phyloP scores from a whole-genome alignment of 2,329 filamentous ascomycete genomes.

The Fusarium tricinctum region DNA sequence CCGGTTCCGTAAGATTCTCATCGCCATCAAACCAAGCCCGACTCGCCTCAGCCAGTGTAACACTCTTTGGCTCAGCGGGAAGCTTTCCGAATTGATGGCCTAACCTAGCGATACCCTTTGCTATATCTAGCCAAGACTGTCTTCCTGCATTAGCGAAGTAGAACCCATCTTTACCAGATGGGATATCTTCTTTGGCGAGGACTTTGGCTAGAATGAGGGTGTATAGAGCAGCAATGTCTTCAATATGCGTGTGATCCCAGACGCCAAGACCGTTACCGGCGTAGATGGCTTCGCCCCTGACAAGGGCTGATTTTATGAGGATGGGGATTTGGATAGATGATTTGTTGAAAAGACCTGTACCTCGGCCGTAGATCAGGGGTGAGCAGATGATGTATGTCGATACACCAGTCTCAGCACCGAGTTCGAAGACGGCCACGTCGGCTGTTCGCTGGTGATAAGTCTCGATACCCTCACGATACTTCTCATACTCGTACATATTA shows the following conservation, averaged over 20 bases:
- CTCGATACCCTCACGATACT: background rate
- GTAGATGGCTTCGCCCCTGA: background rate
- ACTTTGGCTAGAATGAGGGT: background rate
- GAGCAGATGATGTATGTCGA: slow-evolving; percentile 21
- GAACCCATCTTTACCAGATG: background rate
- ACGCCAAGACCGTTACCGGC: background rate
- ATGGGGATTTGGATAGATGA: slow-evolving; percentile 17
- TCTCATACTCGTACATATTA: slow-evolving; percentile 16
- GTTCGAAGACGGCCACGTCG: slow-evolving; percentile 12
- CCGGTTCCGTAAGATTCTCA: slow-evolving; percentile 13
- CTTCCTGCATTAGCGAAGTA: slow-evolving; percentile 10
- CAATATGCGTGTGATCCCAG: slow-evolving; percentile 14
- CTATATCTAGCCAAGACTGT: slow-evolving; percentile 6
- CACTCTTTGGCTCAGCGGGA: slow-evolving; percentile 2
- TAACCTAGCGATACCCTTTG: slow-evolving; percentile 9
- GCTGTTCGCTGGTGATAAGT: slow-evolving; percentile 16
- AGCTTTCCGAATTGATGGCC: slow-evolving; percentile 1
- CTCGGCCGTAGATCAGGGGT: slow-evolving; percentile 11
- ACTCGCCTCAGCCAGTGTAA: slow-evolving; percentile 2
- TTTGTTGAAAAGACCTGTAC: slow-evolving; percentile 18
- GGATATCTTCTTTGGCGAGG: background rate
- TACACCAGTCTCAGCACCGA: background rate
- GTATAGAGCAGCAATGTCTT: slow-evolving; percentile 12
- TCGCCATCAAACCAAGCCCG: slow-evolving; percentile 5
- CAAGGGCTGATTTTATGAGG: background rate